Base-by-base conservation (phyloP, 1,284 basidiomycete genomes). In the Coniophora puteana region DNA sequence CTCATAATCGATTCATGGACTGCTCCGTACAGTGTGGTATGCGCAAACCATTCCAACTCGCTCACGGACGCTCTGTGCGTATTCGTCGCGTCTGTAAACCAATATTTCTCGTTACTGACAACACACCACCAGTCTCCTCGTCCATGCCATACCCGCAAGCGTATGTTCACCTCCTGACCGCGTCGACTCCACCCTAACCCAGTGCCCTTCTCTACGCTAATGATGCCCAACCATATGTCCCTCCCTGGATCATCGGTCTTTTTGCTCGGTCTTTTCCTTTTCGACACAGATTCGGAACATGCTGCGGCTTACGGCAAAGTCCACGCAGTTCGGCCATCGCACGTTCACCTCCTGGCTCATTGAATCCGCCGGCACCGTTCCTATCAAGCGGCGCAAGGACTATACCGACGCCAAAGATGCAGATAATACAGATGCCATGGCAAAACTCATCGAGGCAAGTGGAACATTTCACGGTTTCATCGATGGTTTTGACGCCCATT, bases 341-440 rank as follows among this genome's bases (percentile, higher is more conserved):
- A 92, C 88, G 3, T 89, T 93, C 59, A 89, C 85, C 3, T 89
- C 84, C 49, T 91, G 90, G 89, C 71, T 93, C 14, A 89, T 93
- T 40, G 89, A 92, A 57, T 82, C 81, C 20, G 85, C 86, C 3
- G 89, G 89, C 12, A 89, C 90, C 1, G 73, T 93, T 1, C 90
- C 89, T 1, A 76, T 93, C 33, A 78, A 83, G 55, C 71, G 90
- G 41, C 72, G 77, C 31, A 88, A 84, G 50, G 89, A 93, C 54
- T 76, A 69, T 49, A 51, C 57, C 1, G 70, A 80, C 40, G 71
- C 60, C 26, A n/a, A n/a, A n/a, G 60, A 55, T 20, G 69, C 69
- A 1, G 81, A 93, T 60, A 93, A 93, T 56, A 67, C 71, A 1
- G 66, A 74, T 2, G 76, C 73, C 11, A 85, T 93, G 79, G 65